phyloP scores from a whole-genome alignment of 108 stramenopile species.

The Cylindrotheca fusiformis region DNA sequence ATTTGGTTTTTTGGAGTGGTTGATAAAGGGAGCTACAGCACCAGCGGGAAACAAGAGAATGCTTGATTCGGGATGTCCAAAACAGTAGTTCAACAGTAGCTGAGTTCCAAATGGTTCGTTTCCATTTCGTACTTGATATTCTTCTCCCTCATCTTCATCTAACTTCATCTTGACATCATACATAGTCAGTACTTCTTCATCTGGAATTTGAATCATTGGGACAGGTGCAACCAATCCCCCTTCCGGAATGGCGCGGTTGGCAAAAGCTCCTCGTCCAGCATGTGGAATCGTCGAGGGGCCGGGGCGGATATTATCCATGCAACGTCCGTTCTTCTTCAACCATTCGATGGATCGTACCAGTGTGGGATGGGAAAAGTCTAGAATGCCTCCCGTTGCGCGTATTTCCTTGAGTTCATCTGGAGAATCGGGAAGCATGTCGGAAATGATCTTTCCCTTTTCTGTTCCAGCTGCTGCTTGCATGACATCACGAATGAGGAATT shows the following conservation, averaged over 20 bases:
- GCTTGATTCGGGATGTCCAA: constrained; percentile 68
- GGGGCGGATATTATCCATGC: constrained; percentile 74
- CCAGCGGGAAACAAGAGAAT: constrained; percentile 64
- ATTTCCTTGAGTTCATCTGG: constrained; percentile 54
- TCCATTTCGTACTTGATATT: constrained; percentile 9
- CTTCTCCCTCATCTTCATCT: constrained; percentile 30
- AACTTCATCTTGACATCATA: constrained; percentile 31
- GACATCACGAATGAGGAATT: constrained; percentile 63
- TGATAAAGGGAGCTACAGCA: constrained; percentile 62
- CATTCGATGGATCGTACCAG: constrained; percentile 43
- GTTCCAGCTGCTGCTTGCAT: constrained; percentile 61
- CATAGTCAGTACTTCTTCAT: constrained; percentile 50
- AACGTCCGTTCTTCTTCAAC: constrained; percentile 68
- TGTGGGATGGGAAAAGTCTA: constrained; percentile 38
- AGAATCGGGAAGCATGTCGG: constrained; percentile 45
- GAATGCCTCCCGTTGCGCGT: constrained; percentile 53
- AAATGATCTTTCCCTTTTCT: constrained; percentile 29
- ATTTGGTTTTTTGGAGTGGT: constrained; percentile 68
- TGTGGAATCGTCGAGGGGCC: constrained; percentile 70
- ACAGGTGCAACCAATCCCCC: constrained; percentile 69
- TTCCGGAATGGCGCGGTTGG: constrained; percentile 49
- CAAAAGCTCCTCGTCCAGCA: constrained; percentile 84
- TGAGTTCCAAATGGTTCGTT: constrained; percentile 42
- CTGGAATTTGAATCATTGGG: constrained; percentile 67
- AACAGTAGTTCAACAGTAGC: constrained; percentile 64